Evolutionary conservation across 371 early-diverging fungal species (phyloP).

Genomic region (Vairimorpha ceranae): DNA sequence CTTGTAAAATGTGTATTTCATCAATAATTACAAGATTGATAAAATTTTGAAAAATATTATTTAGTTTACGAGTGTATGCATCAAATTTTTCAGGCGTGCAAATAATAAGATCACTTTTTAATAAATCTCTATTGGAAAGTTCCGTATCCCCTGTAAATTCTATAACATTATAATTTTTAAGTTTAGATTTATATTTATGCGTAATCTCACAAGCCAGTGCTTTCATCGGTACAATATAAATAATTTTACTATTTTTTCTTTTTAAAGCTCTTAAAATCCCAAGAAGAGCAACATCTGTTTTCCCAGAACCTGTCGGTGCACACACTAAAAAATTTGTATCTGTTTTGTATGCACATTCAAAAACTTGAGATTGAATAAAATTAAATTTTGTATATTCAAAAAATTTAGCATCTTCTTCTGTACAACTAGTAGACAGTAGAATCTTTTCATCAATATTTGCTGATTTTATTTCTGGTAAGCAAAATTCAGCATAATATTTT

Average conservation of each 20-base stretch:
- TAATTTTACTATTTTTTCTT: slow-evolving; percentile 70
- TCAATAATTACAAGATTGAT: slow-evolving; percentile 89
- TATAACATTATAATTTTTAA: slow-evolving; percentile 73
- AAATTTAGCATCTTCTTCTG: slow-evolving; percentile 34
- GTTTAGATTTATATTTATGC: slow-evolving; percentile 72
- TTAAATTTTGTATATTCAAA: slow-evolving; percentile 73
- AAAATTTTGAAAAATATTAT: slow-evolving; percentile 64
- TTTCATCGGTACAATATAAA: slow-evolving; percentile 99
- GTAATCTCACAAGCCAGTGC: slow-evolving; percentile 96
- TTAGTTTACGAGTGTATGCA: slow-evolving; percentile 83
- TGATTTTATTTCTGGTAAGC: slow-evolving; percentile 28
- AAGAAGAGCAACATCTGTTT: slow-evolving; percentile 76
- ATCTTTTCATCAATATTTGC: neutral
- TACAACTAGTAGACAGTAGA: slow-evolving; percentile 1
- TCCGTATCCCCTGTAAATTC: slow-evolving; percentile 97
- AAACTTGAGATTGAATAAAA: slow-evolving; percentile 90
- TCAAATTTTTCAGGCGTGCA: slow-evolving; percentile 99
- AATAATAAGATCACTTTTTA: slow-evolving; percentile 86
- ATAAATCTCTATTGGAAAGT: slow-evolving; percentile 79
- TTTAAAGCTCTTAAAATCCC: slow-evolving; percentile 66
- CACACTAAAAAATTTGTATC: slow-evolving; percentile 78
- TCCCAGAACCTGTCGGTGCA: slow-evolving; percentile 96
- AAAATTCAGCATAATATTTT: slow-evolving; percentile 41
- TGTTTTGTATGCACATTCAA: slow-evolving; percentile 80
- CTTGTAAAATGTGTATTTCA: slow-evolving; percentile 96